Base-by-base conservation (phyloP, 768 basidiomycete genomes). In the Coprinopsis sp. region DNA sequence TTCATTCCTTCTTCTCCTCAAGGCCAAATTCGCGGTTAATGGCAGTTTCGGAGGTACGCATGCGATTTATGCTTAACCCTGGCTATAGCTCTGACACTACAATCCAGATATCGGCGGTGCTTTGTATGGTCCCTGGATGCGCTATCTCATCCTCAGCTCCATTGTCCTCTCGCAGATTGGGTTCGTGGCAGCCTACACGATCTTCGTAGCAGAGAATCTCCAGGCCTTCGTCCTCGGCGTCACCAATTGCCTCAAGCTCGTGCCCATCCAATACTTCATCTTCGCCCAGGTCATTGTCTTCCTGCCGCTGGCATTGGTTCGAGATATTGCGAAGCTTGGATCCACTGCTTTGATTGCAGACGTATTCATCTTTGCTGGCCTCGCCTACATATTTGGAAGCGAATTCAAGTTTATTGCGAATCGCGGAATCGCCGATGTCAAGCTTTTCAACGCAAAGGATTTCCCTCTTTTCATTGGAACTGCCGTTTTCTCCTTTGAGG, bases 401-500 rank as follows among this genome's bases (percentile, higher is more conserved):
- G 96, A 99, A 64, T 68, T 87, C 40, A 65, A 68, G 1, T 70
- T 90, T 28, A 77, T 99, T 51, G 73, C 72, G 1, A 58, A 74
- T 3, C 64, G 73, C 8, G 96, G 96, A 4, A 65, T 89, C 14
- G 88, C 89, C 12, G 77, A 91, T 44, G 77, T 97, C 29, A 74
- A 81, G 57, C 54, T 91, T 63, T 98, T 98, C 71, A 99, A 99
- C 64, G 62, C 82, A 3, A 84, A 79, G 58, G 86, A 91, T 53
- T 99, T 91, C 70, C 84, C 95, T 1, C 68, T 98, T 16, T 80
- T 99, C 50, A 87, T 99, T 47, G 96, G 93, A 6, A 97, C 96
- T 19, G 95, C 96, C 3, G 95, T 97, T 24, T 98, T 98, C 65
- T 91, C 96, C 1, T 99, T 98, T 56, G 95, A 99, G 65, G 95